Base-by-base conservation (phyloP, 306 rosid species). In the Cyclanthera cordifolia region DNA sequence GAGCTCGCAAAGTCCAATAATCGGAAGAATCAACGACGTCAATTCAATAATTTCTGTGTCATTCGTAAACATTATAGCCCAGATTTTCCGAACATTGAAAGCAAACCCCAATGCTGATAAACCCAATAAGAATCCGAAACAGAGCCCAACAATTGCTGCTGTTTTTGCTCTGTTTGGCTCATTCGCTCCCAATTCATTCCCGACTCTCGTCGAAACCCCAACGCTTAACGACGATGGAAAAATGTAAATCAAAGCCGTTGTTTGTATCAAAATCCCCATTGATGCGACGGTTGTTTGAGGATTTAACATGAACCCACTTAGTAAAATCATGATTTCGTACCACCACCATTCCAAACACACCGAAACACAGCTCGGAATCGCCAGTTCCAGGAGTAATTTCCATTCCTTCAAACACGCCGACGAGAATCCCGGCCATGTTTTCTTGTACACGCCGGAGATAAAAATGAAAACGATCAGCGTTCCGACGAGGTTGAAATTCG, bases 301-400 rank as follows among this genome's bases (percentile, higher is more conserved):
- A 47, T 89, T 82, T 21, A 87, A 56, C 56, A 93, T 82, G 39
- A 93, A 75, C 1, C 96, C 98, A 48, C 98, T 89, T 0, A 93
- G 74, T n/a, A 93, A 64, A 60, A 87, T 89, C 98, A 93, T 93
- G 73, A 93, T 85, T 76, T 93, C 98, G n/a, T 93, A 93, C 98
- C 98, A 93, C 98, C 98, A 93, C 98, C 98, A 93, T 53, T 93
- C 98, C 0, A 93, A 81, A 71, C 98, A 93, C 30, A 93, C 98
- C 0, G 98, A 93, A 54, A 92, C 24, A 79, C 98, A 92, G 74
- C 91, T 92, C 0, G 98, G 98, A 64, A 93, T 81, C 0, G 98
- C 89, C 27, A 93, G 21, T 61, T 70, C 79, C 72, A 89, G 17
- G 0, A 89, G 85, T 1, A 66, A 20, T 41, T 79, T 83, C 94